Percentiles rank a stretch among this genome's conserved stretches.
These are phyloP conservation scores for Podospora pseudocomata DNA, from an alignment of 495 filamentous ascomycete genomes.

Conservation along the genomic window DNA sequence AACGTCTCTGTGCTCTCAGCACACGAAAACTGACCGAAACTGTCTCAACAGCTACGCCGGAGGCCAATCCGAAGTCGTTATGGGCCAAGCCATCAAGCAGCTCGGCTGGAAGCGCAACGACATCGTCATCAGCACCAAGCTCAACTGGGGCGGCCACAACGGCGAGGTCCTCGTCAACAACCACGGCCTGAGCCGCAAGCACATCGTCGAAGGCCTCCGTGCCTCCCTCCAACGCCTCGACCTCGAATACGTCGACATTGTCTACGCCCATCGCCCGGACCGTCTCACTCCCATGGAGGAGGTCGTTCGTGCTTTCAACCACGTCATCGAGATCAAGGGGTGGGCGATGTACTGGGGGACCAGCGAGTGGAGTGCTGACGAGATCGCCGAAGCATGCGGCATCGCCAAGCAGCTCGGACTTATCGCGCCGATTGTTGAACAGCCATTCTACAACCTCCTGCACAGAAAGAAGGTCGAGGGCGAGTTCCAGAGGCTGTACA, in stretches of 20 bases:
- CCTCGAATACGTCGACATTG: conserved; percentile 65
- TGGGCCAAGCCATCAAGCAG: conserved; percentile 57
- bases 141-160: conserved; percentile 62
- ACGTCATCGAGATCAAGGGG: conserved; percentile 58
- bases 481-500: conserved; percentile 61
- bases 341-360: conserved; percentile 72
- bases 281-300: conserved; percentile 73
- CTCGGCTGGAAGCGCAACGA: conserved; percentile 64
- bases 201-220: conserved; percentile 64
- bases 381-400: conserved; percentile 54
- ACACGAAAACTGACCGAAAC: not conserved
- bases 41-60: conserved; percentile 32
- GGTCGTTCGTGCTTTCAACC: conserved; percentile 70
- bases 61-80: conserved; percentile 55
- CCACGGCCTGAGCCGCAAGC: conserved; percentile 65
- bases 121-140: conserved; percentile 66
- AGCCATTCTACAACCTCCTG: conserved; percentile 57
- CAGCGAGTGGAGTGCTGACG: conserved; percentile 51
- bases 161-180: conserved; percentile 51
- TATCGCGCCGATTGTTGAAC: conserved; percentile 55
- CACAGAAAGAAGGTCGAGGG: conserved; percentile 56
- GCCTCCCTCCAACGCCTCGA: conserved; percentile 60
- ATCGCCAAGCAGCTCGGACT: conserved; percentile 56
- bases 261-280: conserved; percentile 74
- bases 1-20: not conserved